Evolutionary conservation across 306 rosid species (phyloP).

Genomic region (Carpinus fangiana): DNA sequence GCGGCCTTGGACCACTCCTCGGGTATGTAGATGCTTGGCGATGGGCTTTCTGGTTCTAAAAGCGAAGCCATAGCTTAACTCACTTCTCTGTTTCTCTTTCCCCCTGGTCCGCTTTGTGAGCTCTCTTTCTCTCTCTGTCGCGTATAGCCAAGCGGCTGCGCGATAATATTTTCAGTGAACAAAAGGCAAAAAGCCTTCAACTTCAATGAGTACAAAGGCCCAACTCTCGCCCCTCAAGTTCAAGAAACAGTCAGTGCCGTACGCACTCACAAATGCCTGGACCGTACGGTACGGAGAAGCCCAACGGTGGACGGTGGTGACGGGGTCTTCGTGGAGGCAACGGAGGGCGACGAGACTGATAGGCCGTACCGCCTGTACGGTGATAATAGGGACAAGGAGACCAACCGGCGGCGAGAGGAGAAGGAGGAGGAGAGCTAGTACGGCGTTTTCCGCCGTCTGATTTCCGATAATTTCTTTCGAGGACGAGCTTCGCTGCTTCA

Average conservation of each 20-base stretch:
- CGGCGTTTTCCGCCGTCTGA: conserved; percentile 49
- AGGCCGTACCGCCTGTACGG: not conserved
- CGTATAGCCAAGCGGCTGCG: too few species aligned
- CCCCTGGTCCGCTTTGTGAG: too few species aligned
- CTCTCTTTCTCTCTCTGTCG: too few species aligned
- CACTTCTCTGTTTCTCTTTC: not conserved
- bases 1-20: conserved; percentile 73
- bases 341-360: conserved; percentile 2
- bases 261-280: conserved; percentile 44
- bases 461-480: conserved; percentile 38
- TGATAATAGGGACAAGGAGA: not conserved
- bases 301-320: conserved; percentile 26
- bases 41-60: conserved; percentile 36
- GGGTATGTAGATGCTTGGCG: conserved; percentile 56
- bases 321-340: conserved; percentile 19
- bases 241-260: not conserved
- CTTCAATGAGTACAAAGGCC: too few species aligned
- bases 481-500: conserved; percentile 36
- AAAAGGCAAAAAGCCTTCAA: too few species aligned
- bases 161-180: too few species aligned
- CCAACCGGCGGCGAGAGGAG: not conserved
- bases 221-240: not conserved
- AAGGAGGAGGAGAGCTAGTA: conserved; percentile 39
- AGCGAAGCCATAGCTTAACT: conserved; percentile 44
- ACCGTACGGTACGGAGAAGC: conserved; percentile 17